Evolutionary conservation across 73 alveolate species (phyloP).

Genomic region (Paramecium primaurelia): DNA sequence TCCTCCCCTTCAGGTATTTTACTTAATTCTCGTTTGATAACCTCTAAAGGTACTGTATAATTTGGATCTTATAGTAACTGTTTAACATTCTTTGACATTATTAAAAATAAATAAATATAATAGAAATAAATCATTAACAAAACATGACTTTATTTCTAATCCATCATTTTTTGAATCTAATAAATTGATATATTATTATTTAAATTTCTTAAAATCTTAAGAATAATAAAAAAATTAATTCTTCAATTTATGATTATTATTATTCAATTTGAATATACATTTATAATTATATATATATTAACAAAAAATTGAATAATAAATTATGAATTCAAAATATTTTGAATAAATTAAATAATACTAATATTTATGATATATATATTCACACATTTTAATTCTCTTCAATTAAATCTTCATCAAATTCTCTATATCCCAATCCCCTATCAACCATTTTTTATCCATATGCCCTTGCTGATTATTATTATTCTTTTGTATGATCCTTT

Average conservation of each 20-base stretch:
- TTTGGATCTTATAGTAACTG: constrained; percentile 38
- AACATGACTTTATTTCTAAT: not conserved
- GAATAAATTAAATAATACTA: not conserved
- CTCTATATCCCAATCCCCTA: constrained; percentile 10
- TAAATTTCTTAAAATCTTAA: too few relatives aligned
- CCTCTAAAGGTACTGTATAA: constrained; percentile 4
- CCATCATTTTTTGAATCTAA: too few relatives aligned
- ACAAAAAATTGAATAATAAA: too few relatives aligned
- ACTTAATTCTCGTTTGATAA: not conserved
- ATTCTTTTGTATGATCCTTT: not conserved
- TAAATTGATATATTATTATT: too few relatives aligned
- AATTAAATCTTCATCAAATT: constrained; percentile 15
- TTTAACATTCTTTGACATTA: not conserved
- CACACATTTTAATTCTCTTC: not conserved
- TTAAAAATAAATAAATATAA: not conserved
- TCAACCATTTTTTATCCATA: not conserved
- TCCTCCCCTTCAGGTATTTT: constrained; percentile 25
- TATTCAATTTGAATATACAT: too few relatives aligned
- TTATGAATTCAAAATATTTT: too few relatives aligned
- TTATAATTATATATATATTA: too few relatives aligned
- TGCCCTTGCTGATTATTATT: not conserved
- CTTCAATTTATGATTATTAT: too few relatives aligned
- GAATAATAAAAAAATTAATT: too few relatives aligned
- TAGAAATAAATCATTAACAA: not conserved
- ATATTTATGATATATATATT: not conserved